Evolutionary conservation across 208 protist species (phyloP), one percentile per base, ranked within the genome.

Genomic region (Trichomonas gallinae): DNA sequence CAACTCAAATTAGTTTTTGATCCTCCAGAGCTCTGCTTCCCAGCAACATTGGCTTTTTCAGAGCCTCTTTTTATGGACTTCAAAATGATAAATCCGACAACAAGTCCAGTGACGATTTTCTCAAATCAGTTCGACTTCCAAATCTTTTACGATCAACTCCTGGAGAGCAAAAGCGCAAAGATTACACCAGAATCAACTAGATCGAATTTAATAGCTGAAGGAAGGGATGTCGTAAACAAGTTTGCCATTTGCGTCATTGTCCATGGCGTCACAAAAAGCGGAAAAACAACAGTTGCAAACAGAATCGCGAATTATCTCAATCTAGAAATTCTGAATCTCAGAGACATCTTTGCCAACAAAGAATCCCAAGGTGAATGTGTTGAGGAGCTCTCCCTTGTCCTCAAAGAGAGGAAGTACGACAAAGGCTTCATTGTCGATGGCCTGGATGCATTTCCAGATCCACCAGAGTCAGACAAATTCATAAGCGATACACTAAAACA

Each of bases 351-450:
- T 15, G n/a, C 11, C 8, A 40, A 40, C 10, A 40, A 85, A 85
- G 10, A 42, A 85, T 36, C 26, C 42, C 34, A 34, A 85, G 81
- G 34, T 40, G 81, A 85, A 85, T 85, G 34, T 17, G 81, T 85
- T 42, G 34, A 85, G 17, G n/a, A 40, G 10, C 34, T 85, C 4
- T 36, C 34, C 11, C 3, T 10, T 11, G 34, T 34, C 10, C 26
- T 85, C 4, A 85, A 85, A 42, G 21, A 85, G 42, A 85, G 42
- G 34, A 40, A 51, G n/a, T 93, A 51, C 31, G 8, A 49, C 0
- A 48, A 93, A 40, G 87, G 87, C 3, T 93, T 93, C n/a, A 93
- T 93, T 26, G n/a, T 93, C 51, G 87, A 93, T 93, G 87, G 87
- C 1, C 38, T 93, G 15, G 10, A 51, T 58, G 42, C 31, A 13